phyloP scores from a whole-genome alignment of 805 yeast genomes.

The Helenozyma rhizophorensis region DNA sequence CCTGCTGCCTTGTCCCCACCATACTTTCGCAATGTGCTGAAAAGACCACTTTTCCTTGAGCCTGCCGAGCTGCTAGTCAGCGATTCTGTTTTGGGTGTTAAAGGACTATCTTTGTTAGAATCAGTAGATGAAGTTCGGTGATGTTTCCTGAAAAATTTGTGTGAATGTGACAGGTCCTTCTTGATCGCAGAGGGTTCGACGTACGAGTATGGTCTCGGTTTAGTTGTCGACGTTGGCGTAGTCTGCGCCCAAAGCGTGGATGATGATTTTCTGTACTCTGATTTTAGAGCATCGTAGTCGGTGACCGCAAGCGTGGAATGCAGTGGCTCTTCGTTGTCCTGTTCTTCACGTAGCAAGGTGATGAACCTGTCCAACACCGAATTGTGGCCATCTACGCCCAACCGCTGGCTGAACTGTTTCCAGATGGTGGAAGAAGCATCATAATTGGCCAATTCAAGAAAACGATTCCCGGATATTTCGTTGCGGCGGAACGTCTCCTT shows the following conservation, averaged over 20 bases:
- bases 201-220: conserved; percentile 37
- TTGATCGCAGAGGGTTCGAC: conserved; percentile 26
- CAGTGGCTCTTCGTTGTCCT: conserved; percentile 3
- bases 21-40: conserved; percentile 38
- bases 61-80: not conserved
- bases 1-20: conserved; percentile 39
- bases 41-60: conserved; percentile 28
- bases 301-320: conserved; percentile 15
- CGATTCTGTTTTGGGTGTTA: not conserved
- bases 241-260: conserved; percentile 24
- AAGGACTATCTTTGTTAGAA: conserved; percentile 4
- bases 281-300: conserved; percentile 18
- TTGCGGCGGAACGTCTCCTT: conserved; percentile 54
- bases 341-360: conserved; percentile 36
- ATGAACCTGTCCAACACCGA: conserved; percentile 56
- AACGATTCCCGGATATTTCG: conserved; percentile 57
- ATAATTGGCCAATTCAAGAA: conserved; percentile 64
- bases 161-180: conserved; percentile 14
- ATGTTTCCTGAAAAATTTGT: conserved; percentile 59
- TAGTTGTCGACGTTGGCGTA: conserved; percentile 18
- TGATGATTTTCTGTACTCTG: conserved; percentile 30
- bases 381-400: conserved; percentile 40
- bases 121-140: conserved; percentile 50
- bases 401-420: conserved; percentile 34
- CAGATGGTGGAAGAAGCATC: conserved; percentile 47